Evolutionary conservation across 2,329 filamentous ascomycete genomes (phyloP), one percentile per base, ranked within the genome.

Genomic region (Venturia asperata): DNA sequence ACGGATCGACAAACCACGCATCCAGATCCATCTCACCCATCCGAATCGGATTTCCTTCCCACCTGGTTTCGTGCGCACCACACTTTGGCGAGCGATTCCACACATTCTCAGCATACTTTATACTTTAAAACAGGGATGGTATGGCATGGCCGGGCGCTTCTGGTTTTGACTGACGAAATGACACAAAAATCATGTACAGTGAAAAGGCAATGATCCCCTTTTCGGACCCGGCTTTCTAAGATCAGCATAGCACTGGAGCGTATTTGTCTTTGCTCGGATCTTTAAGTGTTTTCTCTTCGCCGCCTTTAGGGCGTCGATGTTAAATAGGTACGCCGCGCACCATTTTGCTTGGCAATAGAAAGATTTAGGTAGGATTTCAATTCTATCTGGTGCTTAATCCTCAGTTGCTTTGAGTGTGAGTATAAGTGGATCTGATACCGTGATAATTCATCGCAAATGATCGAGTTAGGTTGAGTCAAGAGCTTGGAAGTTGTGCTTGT

Each of bases 231-330:
- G 37, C 27, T 58, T 5, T 37, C 39, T 58, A n/a, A 58, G 30
- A 37, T 34, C 52, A 19, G 52, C 52, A 58, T 58, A 58, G 52
- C 30, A 37, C 52, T 37, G 52, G 52, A 58, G 52, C 52, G 15
- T 58, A 58, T 58, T 58, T 58, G 21, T 30, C 21, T 52, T 52
- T 52, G 47, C 47, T 52, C 47, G 47, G 21, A 52, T 52, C 47
- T 52, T 27, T n/a, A n/a, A n/a, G 52, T 58, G 52, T 37, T 58
- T 58, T 58, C 19, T 19, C 19, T n/a, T 39, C 30, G 52, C 27
- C 52, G 52, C 27, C 17, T 58, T 9, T 58, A n/a, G 27, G 52
- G 30, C 3, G 52, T n/a, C 27, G 15, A 34, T 58, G 19, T 19
- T 37, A 58, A n/a, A 37, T 58, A 58, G 52, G 52, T n/a, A 37